phyloP scores from a whole-genome alignment of 2,329 filamentous ascomycete genomes.

The Colletotrichum tamarilloi region DNA sequence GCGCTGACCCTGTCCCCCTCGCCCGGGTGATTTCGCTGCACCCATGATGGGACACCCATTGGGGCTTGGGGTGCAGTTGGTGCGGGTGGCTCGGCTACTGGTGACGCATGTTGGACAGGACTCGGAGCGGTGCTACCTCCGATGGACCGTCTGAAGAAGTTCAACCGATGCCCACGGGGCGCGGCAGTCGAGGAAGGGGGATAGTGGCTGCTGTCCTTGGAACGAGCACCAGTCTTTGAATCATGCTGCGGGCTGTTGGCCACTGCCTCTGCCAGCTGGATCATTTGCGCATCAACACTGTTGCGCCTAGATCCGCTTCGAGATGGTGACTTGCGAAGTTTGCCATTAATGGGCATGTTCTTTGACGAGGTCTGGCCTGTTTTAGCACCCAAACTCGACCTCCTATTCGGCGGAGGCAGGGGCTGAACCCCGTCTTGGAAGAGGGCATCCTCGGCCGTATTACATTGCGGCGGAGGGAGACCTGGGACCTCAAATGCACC shows the following conservation, averaged over 20 bases:
- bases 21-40: conserved; percentile 45
- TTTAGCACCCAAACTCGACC: conserved; percentile 64
- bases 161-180: conserved; percentile 57
- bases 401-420: conserved; percentile 61
- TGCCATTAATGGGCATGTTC: conserved; percentile 34
- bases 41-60: conserved; percentile 55
- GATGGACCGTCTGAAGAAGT: conserved; percentile 63
- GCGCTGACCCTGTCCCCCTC: conserved; percentile 60
- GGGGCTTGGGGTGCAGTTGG: conserved; percentile 15
- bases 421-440: conserved; percentile 49
- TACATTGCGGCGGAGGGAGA: conserved; percentile 47
- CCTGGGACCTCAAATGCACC: conserved; percentile 44
- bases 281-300: conserved; percentile 46
- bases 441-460: conserved; percentile 53
- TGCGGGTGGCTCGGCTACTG: conserved; percentile 33
- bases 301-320: conserved; percentile 39
- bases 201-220: conserved; percentile 52
- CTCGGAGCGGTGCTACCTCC: conserved; percentile 45
- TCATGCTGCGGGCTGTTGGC: conserved; percentile 37
- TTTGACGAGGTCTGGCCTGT: conserved; percentile 48
- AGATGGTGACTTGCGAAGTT: conserved; percentile 41
- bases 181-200: conserved; percentile 61
- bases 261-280: conserved; percentile 40
- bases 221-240: conserved; percentile 42
- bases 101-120: conserved; percentile 38